Base-by-base conservation (phyloP, 768 basidiomycete species). In the Coprinellus micaceus region DNA sequence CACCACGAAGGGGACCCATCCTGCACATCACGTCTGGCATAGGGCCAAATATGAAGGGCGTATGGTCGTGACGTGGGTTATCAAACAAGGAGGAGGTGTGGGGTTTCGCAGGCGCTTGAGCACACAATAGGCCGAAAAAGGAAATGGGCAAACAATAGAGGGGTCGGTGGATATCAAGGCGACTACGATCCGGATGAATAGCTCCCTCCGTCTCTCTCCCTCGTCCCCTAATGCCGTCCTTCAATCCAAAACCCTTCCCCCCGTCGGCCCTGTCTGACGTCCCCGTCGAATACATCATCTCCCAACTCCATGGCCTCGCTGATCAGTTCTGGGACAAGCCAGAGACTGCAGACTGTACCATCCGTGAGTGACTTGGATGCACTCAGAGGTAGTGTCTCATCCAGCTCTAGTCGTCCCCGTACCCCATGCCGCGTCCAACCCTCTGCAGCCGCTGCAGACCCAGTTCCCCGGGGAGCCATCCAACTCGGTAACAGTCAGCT, bases 331-430 rank as follows among this genome's bases (percentile, higher is more conserved):
- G 89, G 89, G 81, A 85, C 64, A 87, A 83, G 60, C 79, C 82
- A 56, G 85, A 88, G 61, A 88, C 84, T 1, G 82, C 89, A 9
- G 87, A 92, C 69, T 92, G 89, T 69, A 89, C 89, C 15, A 78
- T 91, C 55, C 78, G 90, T 90, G 63, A 30, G 81, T 70, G 37
- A 13, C 48, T 33, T 50, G 39, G 36, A 39, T 6, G 55, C 12
- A 26, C 28, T 28, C 24, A 10, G 17, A 15, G 28, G 41, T 2
- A 54, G 52, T 45, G 56, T 58, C 43, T 41, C 40, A 25, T 44
- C 55, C 57, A 11, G 17, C 50, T 61, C 43, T 48, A 82, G 83
- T 84, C 65, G 71, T 83, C 58, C 80, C 81, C 40, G 69, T 82
- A 53, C 80, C 79, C 29, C 73, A 79, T 61, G 67, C 69, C 19